A percentile compares a stretch with the other conserved stretches of the same genome.
phyloP scores from a whole-genome alignment of 2,329 filamentous ascomycete species.

The Rhexocercosporidium sp. region DNA sequence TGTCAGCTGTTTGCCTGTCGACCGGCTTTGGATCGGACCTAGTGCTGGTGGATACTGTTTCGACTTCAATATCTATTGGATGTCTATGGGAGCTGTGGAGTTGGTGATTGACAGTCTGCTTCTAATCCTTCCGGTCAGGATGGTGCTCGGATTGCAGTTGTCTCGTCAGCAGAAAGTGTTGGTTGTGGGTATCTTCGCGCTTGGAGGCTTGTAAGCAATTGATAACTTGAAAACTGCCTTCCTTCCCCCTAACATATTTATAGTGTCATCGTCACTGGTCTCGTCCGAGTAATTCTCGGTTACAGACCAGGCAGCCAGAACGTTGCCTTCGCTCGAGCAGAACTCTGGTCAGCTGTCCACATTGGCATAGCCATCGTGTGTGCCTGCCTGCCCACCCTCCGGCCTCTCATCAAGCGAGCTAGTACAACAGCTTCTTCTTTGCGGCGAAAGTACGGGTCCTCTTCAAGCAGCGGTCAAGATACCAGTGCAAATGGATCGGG shows the following conservation, averaged over 20 bases:
- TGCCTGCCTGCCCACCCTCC: conserved; percentile 7
- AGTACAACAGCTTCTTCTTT: not conserved
- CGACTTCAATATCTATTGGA: conserved; percentile 17
- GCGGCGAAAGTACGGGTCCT: not conserved
- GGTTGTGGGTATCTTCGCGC: conserved; percentile 8
- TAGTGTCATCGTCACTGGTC: conserved; percentile 9
- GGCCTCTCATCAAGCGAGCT: conserved; percentile 9
- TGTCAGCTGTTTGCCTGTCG: conserved; percentile 6
- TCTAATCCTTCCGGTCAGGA: conserved; percentile 1
- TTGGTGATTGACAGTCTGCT: conserved; percentile 10
- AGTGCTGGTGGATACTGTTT: conserved; percentile 7
- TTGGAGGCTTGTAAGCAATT: conserved; percentile 9
- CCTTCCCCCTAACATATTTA: not conserved
- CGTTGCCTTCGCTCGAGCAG: conserved; percentile 9
- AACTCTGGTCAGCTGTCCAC: conserved; percentile 13
- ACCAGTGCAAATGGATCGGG: not conserved
- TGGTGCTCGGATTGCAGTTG: conserved; percentile 2
- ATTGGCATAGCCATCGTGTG: conserved; percentile 9
- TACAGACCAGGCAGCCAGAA: conserved; percentile 13
- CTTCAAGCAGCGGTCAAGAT: not conserved
- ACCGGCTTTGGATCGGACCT: conserved; percentile 5
- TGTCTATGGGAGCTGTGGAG: conserved; percentile 9
- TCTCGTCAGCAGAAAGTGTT: conserved; percentile 13
- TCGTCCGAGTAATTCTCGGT: conserved; percentile 11
- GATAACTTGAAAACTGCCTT: not conserved